Conservation (phyloP, 2,329 filamentous ascomycete species). For the Neopestalotiopsis rosae region DNA sequence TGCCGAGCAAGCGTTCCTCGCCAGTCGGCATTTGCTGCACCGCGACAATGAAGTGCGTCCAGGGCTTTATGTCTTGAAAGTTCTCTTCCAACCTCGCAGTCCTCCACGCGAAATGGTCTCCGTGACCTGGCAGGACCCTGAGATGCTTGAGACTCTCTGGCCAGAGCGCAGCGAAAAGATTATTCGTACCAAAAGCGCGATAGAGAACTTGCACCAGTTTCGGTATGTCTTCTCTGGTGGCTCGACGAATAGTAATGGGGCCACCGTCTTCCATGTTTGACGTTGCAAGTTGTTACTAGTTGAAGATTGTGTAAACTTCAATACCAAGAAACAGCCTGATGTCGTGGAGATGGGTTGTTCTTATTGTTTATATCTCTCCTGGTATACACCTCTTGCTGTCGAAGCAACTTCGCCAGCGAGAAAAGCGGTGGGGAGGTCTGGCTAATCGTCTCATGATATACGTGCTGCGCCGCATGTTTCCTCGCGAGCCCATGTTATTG, state of each 20-base stretch:
- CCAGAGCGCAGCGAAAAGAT: neutral
- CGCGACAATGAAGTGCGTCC: neutral
- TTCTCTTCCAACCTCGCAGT: neutral
- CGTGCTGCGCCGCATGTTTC: neutral
- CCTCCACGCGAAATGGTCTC: neutral
- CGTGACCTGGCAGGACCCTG: neutral
- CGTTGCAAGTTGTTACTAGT: neutral
- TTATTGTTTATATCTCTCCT: neutral
- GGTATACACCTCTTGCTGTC: neutral
- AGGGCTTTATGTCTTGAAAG: neutral
- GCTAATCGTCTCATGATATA: neutral
- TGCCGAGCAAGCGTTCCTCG: neutral
- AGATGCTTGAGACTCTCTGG: neutral
- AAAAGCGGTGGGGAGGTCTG: neutral
- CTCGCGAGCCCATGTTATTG: neutral
- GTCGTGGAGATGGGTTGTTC: no score
- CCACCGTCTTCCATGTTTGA: neutral
- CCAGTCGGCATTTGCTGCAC: neutral
- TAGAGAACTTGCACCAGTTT: neutral
- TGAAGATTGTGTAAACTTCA: neutral
- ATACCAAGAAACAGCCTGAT: neutral
- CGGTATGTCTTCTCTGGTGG: conserved; percentile 2
- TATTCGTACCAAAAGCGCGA: neutral
- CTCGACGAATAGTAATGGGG: neutral
- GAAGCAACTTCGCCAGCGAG: neutral